phyloP scores from a whole-genome alignment of 106 monocot species.

The Dendrobium huoshanense region DNA sequence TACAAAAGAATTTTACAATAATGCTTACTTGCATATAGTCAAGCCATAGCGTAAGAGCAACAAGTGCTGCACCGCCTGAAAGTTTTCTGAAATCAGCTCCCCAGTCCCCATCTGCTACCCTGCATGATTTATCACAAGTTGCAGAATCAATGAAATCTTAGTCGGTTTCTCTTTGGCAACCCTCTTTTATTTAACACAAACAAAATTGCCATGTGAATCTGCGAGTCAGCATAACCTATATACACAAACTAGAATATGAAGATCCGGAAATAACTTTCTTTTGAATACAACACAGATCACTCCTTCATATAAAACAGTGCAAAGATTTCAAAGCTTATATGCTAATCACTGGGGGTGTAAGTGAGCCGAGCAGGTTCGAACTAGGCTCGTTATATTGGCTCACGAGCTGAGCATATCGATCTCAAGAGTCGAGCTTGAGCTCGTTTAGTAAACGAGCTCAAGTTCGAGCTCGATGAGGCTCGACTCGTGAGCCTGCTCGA shows the following conservation, averaged over 20 bases:
- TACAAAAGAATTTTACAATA: background rate
- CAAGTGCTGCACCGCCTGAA: slow-evolving; percentile 93
- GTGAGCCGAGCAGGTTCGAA: too few relatives aligned
- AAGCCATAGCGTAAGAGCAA: slow-evolving; percentile 97
- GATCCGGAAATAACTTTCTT: background rate
- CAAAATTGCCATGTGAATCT: background rate
- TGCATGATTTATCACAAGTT: slow-evolving; percentile 22
- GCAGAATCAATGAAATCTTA: slow-evolving; percentile 4
- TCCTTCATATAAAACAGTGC: background rate
- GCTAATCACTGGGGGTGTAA: background rate
- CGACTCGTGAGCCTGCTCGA: too few relatives aligned
- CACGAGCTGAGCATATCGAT: too few relatives aligned
- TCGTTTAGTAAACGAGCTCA: too few relatives aligned
- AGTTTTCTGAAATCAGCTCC: slow-evolving; percentile 98
- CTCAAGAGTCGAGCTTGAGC: too few relatives aligned
- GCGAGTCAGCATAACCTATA: background rate
- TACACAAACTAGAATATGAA: background rate
- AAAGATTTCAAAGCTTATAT: background rate
- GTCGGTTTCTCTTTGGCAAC: background rate
- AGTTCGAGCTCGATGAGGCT: too few relatives aligned
- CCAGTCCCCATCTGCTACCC: slow-evolving; percentile 87
- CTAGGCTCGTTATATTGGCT: too few relatives aligned
- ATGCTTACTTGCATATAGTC: slow-evolving; percentile 88
- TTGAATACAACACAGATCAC: background rate
- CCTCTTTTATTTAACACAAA: background rate